phyloP scores from a whole-genome alignment of 106 monocot genomes.

The Triglochin maritima region DNA sequence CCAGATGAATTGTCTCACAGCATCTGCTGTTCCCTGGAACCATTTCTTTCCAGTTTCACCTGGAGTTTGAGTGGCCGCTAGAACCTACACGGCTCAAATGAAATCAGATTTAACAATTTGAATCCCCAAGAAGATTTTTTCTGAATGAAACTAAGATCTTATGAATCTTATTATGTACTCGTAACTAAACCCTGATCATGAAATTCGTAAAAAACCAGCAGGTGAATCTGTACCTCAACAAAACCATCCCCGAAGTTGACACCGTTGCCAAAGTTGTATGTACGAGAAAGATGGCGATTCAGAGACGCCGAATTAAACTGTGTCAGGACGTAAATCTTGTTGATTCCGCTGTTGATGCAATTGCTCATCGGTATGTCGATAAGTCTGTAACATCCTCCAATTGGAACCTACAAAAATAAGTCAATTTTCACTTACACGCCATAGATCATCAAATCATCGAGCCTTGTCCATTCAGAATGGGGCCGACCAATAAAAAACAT shows the following conservation, averaged over 20 bases:
- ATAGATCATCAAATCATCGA: too few species aligned
- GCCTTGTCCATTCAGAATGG: too few species aligned
- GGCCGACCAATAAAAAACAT: too few species aligned
- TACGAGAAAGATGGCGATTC: conserved; percentile 67
- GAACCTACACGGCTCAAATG: conserved; percentile 28
- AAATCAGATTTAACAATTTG: too few species aligned
- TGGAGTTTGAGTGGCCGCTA: conserved; percentile 88
- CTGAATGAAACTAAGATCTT: too few species aligned
- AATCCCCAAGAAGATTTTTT: too few species aligned
- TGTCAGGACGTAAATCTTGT: conserved; percentile 85
- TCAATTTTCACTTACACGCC: too few species aligned
- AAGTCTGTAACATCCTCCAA: conserved; percentile 80
- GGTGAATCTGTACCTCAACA: conserved; percentile 46
- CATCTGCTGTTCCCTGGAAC: conserved; percentile 97
- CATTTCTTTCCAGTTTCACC: conserved; percentile 88
- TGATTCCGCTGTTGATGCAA: conserved; percentile 89
- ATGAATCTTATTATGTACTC: too few species aligned
- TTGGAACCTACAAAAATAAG: conserved; percentile 46
- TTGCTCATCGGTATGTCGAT: conserved; percentile 92
- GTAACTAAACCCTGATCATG: too few species aligned
- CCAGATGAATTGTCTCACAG: conserved; percentile 93
- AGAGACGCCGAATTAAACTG: conserved; percentile 89
- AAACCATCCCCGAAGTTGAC: conserved; percentile 73
- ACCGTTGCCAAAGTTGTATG: conserved; percentile 65
- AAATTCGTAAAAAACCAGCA: too few species aligned